Percentiles rank a stretch among this genome's conserved stretches.
These are phyloP conservation scores for Cryomyces minteri DNA, from an alignment of 495 filamentous ascomycete genomes.

Conservation along the genomic window DNA sequence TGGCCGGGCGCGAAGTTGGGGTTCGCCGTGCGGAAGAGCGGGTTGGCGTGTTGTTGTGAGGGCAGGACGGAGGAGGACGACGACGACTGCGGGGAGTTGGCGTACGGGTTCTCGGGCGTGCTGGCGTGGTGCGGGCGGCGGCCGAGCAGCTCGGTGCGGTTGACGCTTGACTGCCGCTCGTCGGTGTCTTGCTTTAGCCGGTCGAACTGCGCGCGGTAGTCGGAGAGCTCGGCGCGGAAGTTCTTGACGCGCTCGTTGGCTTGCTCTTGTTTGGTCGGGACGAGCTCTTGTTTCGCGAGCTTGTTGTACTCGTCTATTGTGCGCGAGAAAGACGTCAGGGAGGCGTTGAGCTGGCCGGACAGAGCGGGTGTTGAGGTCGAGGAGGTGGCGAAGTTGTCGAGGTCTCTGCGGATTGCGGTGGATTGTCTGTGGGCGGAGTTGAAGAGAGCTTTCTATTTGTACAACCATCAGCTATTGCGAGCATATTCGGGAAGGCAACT, in stretches of 20 bases:
- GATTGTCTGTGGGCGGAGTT: conserved; percentile 92
- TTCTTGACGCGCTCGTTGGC: conserved; percentile 68
- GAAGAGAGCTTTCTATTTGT: conserved; percentile 65
- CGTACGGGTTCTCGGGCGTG: conserved; percentile 93
- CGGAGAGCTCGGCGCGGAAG: conserved; percentile 65
- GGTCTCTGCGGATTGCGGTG: conserved; percentile 68
- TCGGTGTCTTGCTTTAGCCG: conserved; percentile 55
- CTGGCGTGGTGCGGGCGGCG: conserved; percentile 70
- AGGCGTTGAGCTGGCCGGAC: conserved; percentile 68
- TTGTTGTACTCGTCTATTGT: conserved; percentile 86
- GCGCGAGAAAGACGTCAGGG: conserved; percentile 70
- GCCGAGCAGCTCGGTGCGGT: conserved; percentile 72
- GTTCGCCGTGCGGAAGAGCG: conserved; percentile 18
- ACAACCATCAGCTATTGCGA: not conserved
- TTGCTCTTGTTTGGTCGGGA: conserved; percentile 75
- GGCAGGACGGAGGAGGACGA: conserved; percentile 2
- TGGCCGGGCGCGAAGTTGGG: conserved; percentile 3
- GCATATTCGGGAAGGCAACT: too few species aligned
- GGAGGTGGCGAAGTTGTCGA: conserved; percentile 50
- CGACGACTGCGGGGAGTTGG: conserved; percentile 31
- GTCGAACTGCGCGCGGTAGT: conserved; percentile 63
- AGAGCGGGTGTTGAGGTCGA: conserved; percentile 42
- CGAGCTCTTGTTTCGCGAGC: conserved; percentile 72
- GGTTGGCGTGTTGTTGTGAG: conserved; percentile 8
- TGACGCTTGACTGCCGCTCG: conserved; percentile 50